These are phyloP conservation scores for Lumnitzera racemosa DNA, from an alignment of 345 rosid species.

Conservation along the genomic window DNA sequence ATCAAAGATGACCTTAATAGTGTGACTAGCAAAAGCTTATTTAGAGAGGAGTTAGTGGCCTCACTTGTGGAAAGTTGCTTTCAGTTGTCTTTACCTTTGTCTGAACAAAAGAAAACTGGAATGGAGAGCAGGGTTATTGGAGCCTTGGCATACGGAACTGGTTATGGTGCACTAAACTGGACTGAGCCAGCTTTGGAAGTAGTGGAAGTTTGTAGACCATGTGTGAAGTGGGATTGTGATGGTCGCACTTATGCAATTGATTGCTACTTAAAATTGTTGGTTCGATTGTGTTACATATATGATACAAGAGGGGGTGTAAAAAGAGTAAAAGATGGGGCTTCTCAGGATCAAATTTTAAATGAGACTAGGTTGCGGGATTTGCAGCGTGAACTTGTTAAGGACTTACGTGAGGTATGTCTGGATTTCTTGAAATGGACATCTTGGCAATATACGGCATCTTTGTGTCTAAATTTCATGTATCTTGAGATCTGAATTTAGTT, in stretches of 20 bases:
- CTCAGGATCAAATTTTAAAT: conserved; percentile 89
- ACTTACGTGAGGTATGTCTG: conserved; percentile 70
- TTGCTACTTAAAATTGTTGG: conserved; percentile 92
- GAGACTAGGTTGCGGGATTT: conserved; percentile 90
- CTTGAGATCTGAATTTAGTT: too few species aligned
- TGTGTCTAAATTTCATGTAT: too few species aligned
- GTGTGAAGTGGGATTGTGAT: conserved; percentile 98
- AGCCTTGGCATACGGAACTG: conserved; percentile 98
- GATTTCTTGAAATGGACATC: neutral
- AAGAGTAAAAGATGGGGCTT: conserved; percentile 96
- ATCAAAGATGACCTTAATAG: conserved; percentile 85
- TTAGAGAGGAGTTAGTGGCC: conserved; percentile 95
- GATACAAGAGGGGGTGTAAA: conserved; percentile 98
- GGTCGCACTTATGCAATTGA: conserved; percentile 95
- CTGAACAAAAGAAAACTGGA: conserved; percentile 85
- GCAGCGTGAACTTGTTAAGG: conserved; percentile 87
- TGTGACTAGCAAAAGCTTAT: conserved; percentile 71
- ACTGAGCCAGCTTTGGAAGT: conserved; percentile 97
- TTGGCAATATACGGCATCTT: neutral
- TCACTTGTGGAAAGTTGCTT: conserved; percentile 97
- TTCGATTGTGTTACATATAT: conserved; percentile 86
- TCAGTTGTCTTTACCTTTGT: conserved; percentile 91
- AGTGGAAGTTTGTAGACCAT: conserved; percentile 95
- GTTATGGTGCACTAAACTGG: conserved; percentile 98
- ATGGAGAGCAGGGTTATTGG: conserved; percentile 99